Conservation (phyloP, 352 stramenopile genomes). For the Pythium volutum region DNA sequence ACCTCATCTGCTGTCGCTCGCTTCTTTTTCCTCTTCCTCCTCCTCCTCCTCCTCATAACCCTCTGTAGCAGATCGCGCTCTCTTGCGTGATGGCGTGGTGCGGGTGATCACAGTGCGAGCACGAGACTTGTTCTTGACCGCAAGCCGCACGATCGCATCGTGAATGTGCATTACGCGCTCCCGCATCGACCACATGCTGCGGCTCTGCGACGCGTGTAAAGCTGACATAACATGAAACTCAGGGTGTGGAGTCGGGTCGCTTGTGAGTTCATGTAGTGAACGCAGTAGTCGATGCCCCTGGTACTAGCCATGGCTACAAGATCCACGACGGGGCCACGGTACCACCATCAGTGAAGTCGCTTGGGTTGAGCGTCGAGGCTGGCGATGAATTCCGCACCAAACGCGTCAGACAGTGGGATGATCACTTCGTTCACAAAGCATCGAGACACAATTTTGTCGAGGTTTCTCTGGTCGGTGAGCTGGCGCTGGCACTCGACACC, state of each 20-base stretch:
- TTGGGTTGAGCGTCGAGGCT: background rate
- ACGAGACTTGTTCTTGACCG: no score
- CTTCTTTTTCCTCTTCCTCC: no score
- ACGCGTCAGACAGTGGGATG: background rate
- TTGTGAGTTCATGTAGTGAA: background rate
- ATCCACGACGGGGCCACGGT: background rate
- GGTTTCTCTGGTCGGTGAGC: no score
- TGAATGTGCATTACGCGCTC: background rate
- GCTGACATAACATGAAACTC: background rate
- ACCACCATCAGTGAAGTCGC: slow-evolving; percentile 7
- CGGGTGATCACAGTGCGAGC: no score
- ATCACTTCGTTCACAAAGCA: background rate
- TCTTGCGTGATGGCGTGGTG: no score
- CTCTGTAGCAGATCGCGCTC: no score
- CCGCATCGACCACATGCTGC: slow-evolving; percentile 8
- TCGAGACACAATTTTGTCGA: background rate
- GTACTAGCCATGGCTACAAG: background rate
- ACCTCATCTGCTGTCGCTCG: no score
- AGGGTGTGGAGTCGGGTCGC: background rate
- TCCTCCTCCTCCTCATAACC: no score
- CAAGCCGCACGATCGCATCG: slow-evolving; percentile 2
- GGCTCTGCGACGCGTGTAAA: background rate
- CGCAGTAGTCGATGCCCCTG: background rate
- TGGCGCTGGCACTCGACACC: background rate
- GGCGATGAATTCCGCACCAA: slow-evolving; percentile 5